phyloP scores from a whole-genome alignment of 31 red algal species.

The Endocladia muricata region DNA sequence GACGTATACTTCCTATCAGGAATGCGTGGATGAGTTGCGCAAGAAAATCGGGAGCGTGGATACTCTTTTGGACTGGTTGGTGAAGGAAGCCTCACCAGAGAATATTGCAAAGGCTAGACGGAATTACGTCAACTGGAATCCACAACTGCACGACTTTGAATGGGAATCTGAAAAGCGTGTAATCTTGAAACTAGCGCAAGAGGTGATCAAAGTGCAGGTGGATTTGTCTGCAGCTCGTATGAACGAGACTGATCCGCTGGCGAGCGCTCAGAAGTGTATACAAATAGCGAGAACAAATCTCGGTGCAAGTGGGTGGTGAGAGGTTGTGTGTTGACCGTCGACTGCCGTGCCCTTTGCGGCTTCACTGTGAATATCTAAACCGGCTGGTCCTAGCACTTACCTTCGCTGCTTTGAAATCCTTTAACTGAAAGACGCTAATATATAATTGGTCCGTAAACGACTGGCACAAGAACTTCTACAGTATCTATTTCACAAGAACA shows the following conservation, averaged over 20 bases:
- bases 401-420: not conserved
- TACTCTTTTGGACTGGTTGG: constrained; percentile 22
- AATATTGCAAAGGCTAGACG: constrained; percentile 18
- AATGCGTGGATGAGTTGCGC: not conserved
- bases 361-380: not conserved
- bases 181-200: not conserved
- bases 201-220: not conserved
- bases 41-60: not conserved
- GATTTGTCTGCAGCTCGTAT: not conserved
- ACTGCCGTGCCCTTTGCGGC: not conserved
- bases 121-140: constrained; percentile 27
- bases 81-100: not conserved
- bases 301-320: not conserved
- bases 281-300: not conserved
- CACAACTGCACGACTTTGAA: constrained; percentile 26
- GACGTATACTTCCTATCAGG: not conserved
- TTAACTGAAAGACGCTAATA: not conserved
- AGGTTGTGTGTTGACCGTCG: not conserved
- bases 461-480: too few species aligned
- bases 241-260: not conserved
- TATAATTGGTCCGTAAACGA: too few species aligned
- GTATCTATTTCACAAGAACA: too few species aligned
- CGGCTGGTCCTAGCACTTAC: too few species aligned
- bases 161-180: constrained; percentile 44
- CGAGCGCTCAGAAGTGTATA: not conserved